Conservation (phyloP, 306 rosid species). For the Oxytropis ochrocephala region DNA sequence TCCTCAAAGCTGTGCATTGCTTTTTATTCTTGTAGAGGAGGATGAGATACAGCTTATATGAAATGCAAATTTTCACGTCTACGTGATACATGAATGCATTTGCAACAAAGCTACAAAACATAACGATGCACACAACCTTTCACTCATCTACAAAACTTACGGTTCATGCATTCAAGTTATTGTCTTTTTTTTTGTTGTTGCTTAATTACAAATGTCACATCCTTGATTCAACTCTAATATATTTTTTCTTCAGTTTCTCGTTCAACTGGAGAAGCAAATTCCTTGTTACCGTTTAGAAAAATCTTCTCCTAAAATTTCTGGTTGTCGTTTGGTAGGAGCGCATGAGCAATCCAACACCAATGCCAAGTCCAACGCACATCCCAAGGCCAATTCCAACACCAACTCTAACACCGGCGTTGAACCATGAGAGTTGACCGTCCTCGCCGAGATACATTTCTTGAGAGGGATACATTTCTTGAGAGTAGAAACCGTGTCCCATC, state of each 20-base stretch:
- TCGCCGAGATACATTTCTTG: conserved; percentile 72
- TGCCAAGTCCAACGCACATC: conserved; percentile 82
- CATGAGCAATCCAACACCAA: conserved; percentile 88
- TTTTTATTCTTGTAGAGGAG: conserved; percentile 9
- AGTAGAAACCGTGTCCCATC: conserved; percentile 45
- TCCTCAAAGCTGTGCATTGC: conserved; percentile 16
- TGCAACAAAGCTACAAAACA: conserved; percentile 29
- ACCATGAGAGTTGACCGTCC: conserved; percentile 87
- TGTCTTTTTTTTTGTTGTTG: not conserved
- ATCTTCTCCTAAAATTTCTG: conserved; percentile 62
- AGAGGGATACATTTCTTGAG: conserved; percentile 57
- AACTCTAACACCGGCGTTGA: conserved; percentile 91
- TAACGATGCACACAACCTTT: conserved; percentile 32
- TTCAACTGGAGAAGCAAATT: conserved; percentile 14
- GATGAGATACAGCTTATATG: conserved; percentile 5
- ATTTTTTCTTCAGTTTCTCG: not conserved
- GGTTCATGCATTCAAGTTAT: conserved; percentile 21
- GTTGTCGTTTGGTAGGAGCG: conserved; percentile 95
- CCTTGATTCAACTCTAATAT: conserved; percentile 6
- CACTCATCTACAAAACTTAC: conserved; percentile 40
- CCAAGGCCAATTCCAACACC: conserved; percentile 96
- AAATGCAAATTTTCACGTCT: conserved; percentile 18
- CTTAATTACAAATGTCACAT: not conserved
- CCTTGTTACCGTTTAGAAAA: conserved; percentile 34
- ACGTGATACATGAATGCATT: conserved; percentile 1